phyloP scores from a whole-genome alignment of 495 filamentous ascomycete genomes.

The Pseudomonodictys pantanalensis region DNA sequence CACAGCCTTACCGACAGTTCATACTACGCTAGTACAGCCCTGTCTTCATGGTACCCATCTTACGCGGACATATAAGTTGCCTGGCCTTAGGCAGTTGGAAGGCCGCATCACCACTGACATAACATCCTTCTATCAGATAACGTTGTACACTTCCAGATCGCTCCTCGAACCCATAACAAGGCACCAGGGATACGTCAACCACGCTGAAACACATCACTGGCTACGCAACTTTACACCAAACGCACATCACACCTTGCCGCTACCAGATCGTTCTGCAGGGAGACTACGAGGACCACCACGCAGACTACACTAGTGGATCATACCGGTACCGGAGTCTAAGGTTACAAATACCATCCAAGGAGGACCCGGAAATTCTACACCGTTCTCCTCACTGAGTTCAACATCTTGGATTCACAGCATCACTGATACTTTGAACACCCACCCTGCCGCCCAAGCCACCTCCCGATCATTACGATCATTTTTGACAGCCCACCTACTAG shows the following conservation, averaged over 20 bases:
- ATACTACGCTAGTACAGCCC: neutral
- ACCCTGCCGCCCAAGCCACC: neutral
- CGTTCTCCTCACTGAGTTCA: too few species aligned
- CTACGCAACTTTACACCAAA: too few species aligned
- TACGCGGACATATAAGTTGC: neutral
- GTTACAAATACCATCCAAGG: neutral
- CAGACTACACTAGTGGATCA: neutral
- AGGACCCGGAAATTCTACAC: neutral
- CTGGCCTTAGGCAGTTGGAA: neutral
- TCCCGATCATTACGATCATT: neutral
- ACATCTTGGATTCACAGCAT: too few species aligned
- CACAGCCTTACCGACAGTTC: neutral
- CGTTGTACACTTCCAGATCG: too few species aligned
- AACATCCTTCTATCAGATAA: neutral
- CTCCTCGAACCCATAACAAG: too few species aligned
- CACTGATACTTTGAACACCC: neutral
- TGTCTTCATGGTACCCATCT: neutral
- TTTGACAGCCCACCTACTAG: neutral
- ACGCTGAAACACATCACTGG: too few species aligned
- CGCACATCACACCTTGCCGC: too few species aligned
- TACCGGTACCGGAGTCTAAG: too few species aligned
- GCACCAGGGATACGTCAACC: too few species aligned
- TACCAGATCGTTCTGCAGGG: neutral
- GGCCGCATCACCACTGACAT: neutral
- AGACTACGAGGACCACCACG: neutral